Evolutionary conservation across 2,329 filamentous ascomycete species (phyloP), one percentile per base, ranked within the genome.

Genomic region (Stagonosporopsis chrysanthemi): DNA sequence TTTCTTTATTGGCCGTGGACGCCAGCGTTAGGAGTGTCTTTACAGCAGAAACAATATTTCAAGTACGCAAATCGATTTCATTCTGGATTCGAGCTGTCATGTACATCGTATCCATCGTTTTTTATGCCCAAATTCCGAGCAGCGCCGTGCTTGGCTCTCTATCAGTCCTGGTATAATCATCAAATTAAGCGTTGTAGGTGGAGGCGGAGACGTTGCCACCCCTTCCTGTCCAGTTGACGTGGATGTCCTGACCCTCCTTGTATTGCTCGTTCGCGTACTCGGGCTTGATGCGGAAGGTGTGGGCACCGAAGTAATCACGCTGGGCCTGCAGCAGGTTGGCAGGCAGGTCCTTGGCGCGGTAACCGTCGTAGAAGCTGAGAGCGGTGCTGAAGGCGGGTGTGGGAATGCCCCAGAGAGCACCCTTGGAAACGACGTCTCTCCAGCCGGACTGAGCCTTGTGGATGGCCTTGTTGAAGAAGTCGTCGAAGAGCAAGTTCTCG

Each of bases 391-490:
- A 99, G 74, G 91, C 92, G 39, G 95, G 95, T 53, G 92, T 95
- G 67, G 95, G 95, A 77, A 99, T 96, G 81, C 95, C 95, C 81
- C 96, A 91, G 65, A 96, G 86, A 64, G 94, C 93, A 68, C 90
- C 86, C 88, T 96, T 96, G 82, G 90, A 86, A 70, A 99, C 90
- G 66, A 96, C 89, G 77, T 78, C 74, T 73, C 76, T 76, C 76
- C 76, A 78, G 51, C 76, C 76, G 49, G 76, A 55, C 85, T 99
- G 95, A 59, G 95, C 95, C 76, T 89, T 91, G 88, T 97, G 90
- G 81, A 99, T 99, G 73, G 95, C 95, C 84, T 95, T 91, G 87
- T 96, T 97, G 90, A 99, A 99, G 89, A 99, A 99, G 79, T 96
- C 91, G 80, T 97, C 92, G 81, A 98, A 99, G 71, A 99, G 87